Base-by-base conservation (phyloP, 768 basidiomycete genomes). In the Arthromyces matolae region DNA sequence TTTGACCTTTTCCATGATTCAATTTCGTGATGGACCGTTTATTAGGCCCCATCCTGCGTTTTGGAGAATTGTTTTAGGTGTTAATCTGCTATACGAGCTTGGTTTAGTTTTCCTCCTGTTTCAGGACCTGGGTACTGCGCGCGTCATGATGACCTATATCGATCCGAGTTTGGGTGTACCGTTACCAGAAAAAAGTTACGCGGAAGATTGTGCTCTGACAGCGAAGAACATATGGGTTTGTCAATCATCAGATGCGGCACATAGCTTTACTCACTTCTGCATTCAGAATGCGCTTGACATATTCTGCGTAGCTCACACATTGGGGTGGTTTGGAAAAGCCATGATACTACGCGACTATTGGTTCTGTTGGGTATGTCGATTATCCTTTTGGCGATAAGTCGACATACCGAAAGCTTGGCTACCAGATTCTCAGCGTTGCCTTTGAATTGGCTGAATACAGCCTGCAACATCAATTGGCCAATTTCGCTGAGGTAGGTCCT, bases 251-350 rank as follows among this genome's bases (percentile, higher is more conserved):
- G 20, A 16, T 25, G 40, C 27, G 18, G 34, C 24, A 16, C 24
- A 22, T 19, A 5, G 2, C 28, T 45, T n/a, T 24, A 50, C 12
- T 9, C n/a, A 3, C 20, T 24, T 41, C 34, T 42, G 33, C 2
- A 28, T 42, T 12, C 28, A 91, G 86, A 78, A 85, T 59, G 86
- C 90, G 4, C 64, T 93, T 24, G 90, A 93, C 60, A 84, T 92
- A 45, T 93, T 93, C 62, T 92, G 89, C 59, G 55, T 93, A 14
- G 90, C 90, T 23, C 90, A 93, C 63, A 70, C 89, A 31, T 62
- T 93, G 39, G 90, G 90, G 5, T 93, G 90, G 90, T 93, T 90
- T 62, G 89, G 90, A 34, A 93, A 93, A 65, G 90, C 91, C 3
- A 78, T 93, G 76, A 85, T 93, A 56, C 65, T 93, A 60, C 80